Evolutionary conservation across 2,329 filamentous ascomycete species (phyloP).

Genomic region (Hypoxylon rubiginosum): DNA sequence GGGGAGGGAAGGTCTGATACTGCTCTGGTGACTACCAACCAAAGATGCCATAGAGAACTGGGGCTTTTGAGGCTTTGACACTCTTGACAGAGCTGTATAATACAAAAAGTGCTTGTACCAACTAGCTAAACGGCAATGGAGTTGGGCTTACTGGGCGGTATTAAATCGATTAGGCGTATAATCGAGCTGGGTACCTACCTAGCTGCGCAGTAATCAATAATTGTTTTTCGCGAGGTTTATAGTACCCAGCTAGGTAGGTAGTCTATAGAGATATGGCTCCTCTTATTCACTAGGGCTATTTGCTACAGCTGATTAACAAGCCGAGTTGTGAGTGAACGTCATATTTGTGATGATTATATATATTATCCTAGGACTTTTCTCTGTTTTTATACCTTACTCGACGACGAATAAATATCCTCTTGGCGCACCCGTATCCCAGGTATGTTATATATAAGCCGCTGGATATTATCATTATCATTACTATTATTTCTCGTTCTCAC

Average conservation of each 20-base stretch:
- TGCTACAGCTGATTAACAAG: neutral
- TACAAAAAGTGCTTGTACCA: neutral
- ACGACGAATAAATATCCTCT: too few relatives aligned
- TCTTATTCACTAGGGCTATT: neutral
- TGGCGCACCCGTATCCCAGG: too few relatives aligned
- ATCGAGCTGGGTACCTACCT: neutral
- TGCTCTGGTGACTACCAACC: neutral
- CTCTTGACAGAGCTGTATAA: neutral
- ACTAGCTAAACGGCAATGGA: neutral
- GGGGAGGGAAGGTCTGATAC: too few relatives aligned
- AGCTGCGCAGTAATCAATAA: neutral
- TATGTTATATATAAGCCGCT: neutral
- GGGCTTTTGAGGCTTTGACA: neutral
- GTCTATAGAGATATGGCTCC: neutral
- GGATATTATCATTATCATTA: neutral
- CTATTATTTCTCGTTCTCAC: neutral
- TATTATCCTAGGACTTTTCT: neutral
- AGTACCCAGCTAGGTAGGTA: neutral
- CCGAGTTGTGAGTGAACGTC: neutral
- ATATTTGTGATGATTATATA: neutral
- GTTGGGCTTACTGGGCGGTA: neutral
- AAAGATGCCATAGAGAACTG: neutral
- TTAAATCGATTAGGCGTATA: neutral
- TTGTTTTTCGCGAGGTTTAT: neutral
- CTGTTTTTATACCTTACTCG: neutral